Conservation (phyloP, 2,329 filamentous ascomycete species). For the Teratosphaeriaceae sp. region DNA sequence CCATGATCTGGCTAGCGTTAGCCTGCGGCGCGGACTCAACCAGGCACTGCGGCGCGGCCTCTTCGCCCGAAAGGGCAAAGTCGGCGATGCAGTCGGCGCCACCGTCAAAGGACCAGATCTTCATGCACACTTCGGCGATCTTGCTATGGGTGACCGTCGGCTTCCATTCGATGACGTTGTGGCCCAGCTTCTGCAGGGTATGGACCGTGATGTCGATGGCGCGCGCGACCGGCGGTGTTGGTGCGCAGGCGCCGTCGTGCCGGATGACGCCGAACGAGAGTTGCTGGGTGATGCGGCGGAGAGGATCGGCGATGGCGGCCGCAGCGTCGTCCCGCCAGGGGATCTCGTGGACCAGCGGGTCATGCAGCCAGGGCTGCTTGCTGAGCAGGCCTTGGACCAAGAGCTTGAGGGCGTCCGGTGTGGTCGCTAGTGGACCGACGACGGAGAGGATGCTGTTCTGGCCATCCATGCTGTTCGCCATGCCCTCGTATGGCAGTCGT, state of each 20-base stretch:
- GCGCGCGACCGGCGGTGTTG: constrained; percentile 52
- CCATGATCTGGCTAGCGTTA: constrained; percentile 39
- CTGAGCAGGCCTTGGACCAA: constrained; percentile 51
- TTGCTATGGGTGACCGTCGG: constrained; percentile 44
- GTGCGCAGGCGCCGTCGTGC: constrained; percentile 44
- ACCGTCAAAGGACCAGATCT: constrained; percentile 43
- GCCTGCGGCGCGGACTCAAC: constrained; percentile 32
- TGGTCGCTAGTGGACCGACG: constrained; percentile 56
- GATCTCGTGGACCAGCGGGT: constrained; percentile 58
- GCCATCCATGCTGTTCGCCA: constrained; percentile 58
- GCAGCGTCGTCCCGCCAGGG: constrained; percentile 53
- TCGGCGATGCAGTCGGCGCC: constrained; percentile 46
- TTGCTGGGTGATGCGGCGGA: constrained; percentile 17
- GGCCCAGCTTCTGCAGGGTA: constrained; percentile 46
- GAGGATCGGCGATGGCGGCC: constrained; percentile 30
- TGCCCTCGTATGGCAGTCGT: constrained; percentile 49
- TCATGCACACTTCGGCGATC: constrained; percentile 30
- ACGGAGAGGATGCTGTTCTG: constrained; percentile 58
- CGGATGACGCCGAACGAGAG: constrained; percentile 51
- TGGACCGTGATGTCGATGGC: constrained; percentile 47
- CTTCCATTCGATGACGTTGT: constrained; percentile 54
- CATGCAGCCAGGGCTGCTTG: constrained; percentile 57
- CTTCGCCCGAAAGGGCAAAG: constrained; percentile 51
- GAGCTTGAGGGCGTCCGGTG: constrained; percentile 48
- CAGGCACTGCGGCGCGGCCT: constrained; percentile 39